These are phyloP conservation scores for Mortierella sp. DNA, from an alignment of 371 early-diverging fungal genomes.

Conservation along the genomic window DNA sequence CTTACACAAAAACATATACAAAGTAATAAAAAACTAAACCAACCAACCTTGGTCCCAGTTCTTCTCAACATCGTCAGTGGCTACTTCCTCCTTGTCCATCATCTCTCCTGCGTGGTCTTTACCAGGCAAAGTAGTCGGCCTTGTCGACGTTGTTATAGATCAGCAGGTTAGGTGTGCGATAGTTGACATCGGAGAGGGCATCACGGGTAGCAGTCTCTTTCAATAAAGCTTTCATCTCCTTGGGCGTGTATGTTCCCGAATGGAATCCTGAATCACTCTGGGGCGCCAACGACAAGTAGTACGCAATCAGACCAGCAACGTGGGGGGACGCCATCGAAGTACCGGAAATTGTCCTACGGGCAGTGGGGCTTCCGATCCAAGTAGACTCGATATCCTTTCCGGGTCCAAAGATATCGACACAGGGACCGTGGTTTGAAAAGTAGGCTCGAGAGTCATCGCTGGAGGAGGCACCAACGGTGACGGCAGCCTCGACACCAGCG, in stretches of 20 bases:
- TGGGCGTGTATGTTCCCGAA: constrained; percentile 68
- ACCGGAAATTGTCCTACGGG: constrained; percentile 96
- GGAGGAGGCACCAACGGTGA: constrained; percentile 98
- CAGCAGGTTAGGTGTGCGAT: constrained; percentile 86
- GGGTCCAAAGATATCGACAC: constrained; percentile 97
- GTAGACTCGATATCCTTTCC: constrained; percentile 93
- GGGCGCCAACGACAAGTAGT: constrained; percentile 76
- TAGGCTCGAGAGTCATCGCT: constrained; percentile 88
- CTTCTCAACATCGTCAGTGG: background rate
- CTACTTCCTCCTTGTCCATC: background rate
- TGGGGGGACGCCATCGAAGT: constrained; percentile 99
- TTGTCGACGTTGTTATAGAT: constrained; percentile 76
- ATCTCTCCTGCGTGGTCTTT: background rate
- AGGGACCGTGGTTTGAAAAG: constrained; percentile 94
- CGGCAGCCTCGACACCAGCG: constrained; percentile 90
- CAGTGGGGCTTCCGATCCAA: constrained; percentile 86
- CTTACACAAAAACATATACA: background rate
- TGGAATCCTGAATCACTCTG: constrained; percentile 66
- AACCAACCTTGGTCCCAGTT: background rate
- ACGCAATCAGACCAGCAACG: constrained; percentile 96
- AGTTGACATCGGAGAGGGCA: constrained; percentile 72
- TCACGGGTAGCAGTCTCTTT: constrained; percentile 75
- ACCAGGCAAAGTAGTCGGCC: constrained; percentile 47
- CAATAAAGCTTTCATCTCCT: constrained; percentile 85
- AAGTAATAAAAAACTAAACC: background rate